Conservation (phyloP, 768 basidiomycete species). For the Chalciporus piperatus region DNA sequence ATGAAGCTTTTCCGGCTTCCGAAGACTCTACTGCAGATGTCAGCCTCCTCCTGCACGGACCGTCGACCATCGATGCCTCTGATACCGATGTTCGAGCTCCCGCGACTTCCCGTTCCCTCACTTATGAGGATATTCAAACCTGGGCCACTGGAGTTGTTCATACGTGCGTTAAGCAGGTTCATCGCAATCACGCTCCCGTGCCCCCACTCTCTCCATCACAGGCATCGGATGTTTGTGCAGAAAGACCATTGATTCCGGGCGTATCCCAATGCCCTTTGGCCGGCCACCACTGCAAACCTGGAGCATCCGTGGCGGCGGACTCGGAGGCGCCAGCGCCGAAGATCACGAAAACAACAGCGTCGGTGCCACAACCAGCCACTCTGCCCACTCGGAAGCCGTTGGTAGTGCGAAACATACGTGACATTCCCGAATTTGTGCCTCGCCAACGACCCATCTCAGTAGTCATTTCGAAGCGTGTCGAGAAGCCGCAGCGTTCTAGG, state of each 20-base stretch:
- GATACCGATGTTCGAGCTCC: conserved; percentile 7
- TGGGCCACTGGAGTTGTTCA: conserved; percentile 27
- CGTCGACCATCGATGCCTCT: conserved; percentile 11
- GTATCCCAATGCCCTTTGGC: conserved; percentile 23
- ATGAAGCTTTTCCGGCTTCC: conserved; percentile 10
- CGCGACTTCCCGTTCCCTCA: conserved; percentile 13
- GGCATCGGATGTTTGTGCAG: conserved; percentile 25
- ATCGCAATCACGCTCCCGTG: conserved; percentile 2
- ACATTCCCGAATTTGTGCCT: conserved; percentile 28
- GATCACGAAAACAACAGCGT: neutral
- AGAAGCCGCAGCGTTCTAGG: neutral
- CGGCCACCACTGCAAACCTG: conserved; percentile 24
- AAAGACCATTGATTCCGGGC: conserved; percentile 21
- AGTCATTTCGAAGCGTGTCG: neutral
- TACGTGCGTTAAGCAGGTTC: conserved; percentile 20
- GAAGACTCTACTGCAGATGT: conserved; percentile 18
- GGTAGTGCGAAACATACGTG: conserved; percentile 8
- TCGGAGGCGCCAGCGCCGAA: neutral
- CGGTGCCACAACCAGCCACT: neutral
- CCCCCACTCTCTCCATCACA: conserved; percentile 26
- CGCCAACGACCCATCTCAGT: conserved; percentile 10
- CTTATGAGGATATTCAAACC: conserved; percentile 23
- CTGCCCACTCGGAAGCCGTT: conserved; percentile 1
- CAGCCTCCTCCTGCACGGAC: conserved; percentile 21
- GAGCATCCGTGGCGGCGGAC: neutral